Conservation (phyloP, 2,329 filamentous ascomycete genomes). For the Phyllosticta citribraziliensis region DNA sequence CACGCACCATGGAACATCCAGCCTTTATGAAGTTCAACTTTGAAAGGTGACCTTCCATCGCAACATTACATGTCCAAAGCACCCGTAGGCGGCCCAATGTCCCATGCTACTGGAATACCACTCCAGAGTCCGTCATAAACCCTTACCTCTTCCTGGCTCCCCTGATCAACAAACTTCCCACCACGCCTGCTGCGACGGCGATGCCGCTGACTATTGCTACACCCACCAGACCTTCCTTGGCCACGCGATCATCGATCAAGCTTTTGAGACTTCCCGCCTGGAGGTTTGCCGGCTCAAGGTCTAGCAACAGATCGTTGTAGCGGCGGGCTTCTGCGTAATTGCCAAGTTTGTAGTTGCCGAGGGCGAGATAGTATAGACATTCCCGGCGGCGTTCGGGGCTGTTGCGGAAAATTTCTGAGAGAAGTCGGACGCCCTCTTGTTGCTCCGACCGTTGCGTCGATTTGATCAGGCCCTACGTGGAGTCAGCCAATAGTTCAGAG, state of each 20-base stretch:
- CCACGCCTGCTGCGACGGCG: constrained; percentile 83
- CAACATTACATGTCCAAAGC: neutral
- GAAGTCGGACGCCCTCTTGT: constrained; percentile 84
- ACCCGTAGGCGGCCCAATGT: neutral
- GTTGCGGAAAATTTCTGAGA: constrained; percentile 92
- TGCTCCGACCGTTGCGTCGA: constrained; percentile 76
- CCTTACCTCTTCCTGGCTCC: constrained; percentile 53
- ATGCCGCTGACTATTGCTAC: constrained; percentile 92
- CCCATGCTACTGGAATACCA: neutral
- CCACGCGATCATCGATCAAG: constrained; percentile 92
- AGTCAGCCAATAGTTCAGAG: neutral
- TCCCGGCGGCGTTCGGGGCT: constrained; percentile 89
- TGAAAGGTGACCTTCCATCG: too few relatives aligned
- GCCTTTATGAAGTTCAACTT: too few relatives aligned
- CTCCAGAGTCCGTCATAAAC: neutral
- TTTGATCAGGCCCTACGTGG: constrained; percentile 77
- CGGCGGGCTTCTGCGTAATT: constrained; percentile 92
- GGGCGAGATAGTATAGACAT: constrained; percentile 94
- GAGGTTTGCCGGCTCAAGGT: constrained; percentile 83
- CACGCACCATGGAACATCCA: too few relatives aligned
- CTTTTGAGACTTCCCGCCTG: constrained; percentile 79
- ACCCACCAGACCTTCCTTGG: constrained; percentile 85
- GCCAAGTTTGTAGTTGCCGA: constrained; percentile 96
- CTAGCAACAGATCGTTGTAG: constrained; percentile 87
- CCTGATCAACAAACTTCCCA: constrained; percentile 77